Evolutionary conservation across 1,284 basidiomycete genomes (phyloP).

Genomic region (Laetiporus sulphureus): DNA sequence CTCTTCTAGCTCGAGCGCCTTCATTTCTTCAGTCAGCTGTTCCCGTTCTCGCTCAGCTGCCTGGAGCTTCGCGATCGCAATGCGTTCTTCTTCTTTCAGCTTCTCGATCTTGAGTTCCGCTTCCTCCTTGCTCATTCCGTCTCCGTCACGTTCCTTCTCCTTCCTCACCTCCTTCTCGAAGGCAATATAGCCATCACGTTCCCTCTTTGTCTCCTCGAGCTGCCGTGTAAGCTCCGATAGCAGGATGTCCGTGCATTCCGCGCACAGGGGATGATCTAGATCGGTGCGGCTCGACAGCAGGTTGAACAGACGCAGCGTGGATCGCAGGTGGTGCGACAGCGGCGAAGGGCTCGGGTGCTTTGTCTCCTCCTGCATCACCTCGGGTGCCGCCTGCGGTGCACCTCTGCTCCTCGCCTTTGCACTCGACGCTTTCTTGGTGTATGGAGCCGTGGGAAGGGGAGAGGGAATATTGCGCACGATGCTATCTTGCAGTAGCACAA

Average conservation of each 20-base stretch:
- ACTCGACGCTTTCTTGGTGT: slow-evolving; percentile 33
- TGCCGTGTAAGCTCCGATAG: slow-evolving; percentile 74
- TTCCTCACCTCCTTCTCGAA: slow-evolving; percentile 85
- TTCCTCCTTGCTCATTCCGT: slow-evolving; percentile 54
- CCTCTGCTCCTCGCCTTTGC: slow-evolving; percentile 25
- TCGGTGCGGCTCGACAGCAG: slow-evolving; percentile 76
- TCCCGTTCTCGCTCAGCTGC: slow-evolving; percentile 70
- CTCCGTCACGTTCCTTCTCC: slow-evolving; percentile 61
- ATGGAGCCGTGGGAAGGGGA: slow-evolving; percentile 31
- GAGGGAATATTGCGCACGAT: slow-evolving; percentile 59
- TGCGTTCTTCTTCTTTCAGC: slow-evolving; percentile 69
- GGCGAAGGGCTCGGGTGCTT: slow-evolving; percentile 60
- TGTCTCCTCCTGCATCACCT: slow-evolving; percentile 27
- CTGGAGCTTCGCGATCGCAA: slow-evolving; percentile 67
- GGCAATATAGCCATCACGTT: slow-evolving; percentile 87
- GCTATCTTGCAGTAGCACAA: slow-evolving; percentile 84
- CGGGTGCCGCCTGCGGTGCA: slow-evolving; percentile 12
- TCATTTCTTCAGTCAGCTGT: slow-evolving; percentile 69
- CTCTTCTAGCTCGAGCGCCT: slow-evolving; percentile 69
- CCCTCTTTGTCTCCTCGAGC: slow-evolving; percentile 86
- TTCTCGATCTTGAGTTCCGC: slow-evolving; percentile 66
- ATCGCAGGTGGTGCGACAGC: slow-evolving; percentile 73
- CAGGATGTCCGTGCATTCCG: slow-evolving; percentile 86
- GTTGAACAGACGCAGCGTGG: slow-evolving; percentile 70
- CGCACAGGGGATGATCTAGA: slow-evolving; percentile 92